These are phyloP conservation scores for Venturia aucupariae DNA, from an alignment of 2,329 filamentous ascomycete species.

Conservation along the genomic window DNA sequence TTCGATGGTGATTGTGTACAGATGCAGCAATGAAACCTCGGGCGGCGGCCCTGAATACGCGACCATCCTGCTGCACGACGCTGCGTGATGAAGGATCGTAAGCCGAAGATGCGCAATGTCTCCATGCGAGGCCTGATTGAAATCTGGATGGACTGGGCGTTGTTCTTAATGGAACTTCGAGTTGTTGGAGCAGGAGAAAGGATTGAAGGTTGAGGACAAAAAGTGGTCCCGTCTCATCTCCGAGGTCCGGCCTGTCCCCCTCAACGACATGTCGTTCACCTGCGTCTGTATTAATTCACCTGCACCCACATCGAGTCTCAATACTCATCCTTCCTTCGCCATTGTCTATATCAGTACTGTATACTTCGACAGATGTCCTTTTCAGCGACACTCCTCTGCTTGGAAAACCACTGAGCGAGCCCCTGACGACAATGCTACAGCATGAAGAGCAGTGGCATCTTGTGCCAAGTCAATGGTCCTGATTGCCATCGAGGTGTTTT, in stretches of 20 bases:
- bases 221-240: not conserved
- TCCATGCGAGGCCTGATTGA: not conserved
- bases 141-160: not conserved
- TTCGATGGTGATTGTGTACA: not conserved
- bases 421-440: not conserved
- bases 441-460: not conserved
- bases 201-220: not conserved
- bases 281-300: not conserved
- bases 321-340: not conserved
- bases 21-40: not conserved
- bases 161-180: not conserved
- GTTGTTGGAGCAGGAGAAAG: not conserved
- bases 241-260: not conserved
- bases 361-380: not conserved
- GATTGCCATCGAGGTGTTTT: not conserved
- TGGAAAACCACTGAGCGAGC: not conserved
- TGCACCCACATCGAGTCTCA: not conserved
- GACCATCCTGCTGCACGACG: not conserved
- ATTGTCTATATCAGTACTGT: not conserved
- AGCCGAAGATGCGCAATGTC: not conserved
- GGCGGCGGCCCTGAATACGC: conserved; percentile 4
- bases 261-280: not conserved
- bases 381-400: not conserved
- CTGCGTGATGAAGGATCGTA: not conserved
- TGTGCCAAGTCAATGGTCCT: not conserved